Evolutionary conservation across 2,329 filamentous ascomycete genomes (phyloP).

Genomic region (Xylaria multiplex): DNA sequence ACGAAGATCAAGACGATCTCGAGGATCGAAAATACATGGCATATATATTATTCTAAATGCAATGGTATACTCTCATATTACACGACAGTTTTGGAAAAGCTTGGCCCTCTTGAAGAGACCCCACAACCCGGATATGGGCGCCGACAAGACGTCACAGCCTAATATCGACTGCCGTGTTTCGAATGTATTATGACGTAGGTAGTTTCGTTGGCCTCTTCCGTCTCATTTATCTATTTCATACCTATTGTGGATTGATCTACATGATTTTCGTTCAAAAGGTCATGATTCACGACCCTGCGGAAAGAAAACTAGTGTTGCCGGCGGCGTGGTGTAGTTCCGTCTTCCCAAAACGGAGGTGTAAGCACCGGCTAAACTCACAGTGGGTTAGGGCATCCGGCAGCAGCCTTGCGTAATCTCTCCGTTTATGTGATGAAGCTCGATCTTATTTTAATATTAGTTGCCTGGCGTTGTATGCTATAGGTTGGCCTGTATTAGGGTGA

Average conservation of each 20-base stretch:
- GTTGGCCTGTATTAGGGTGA: neutral
- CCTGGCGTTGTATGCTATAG: conserved; percentile 3
- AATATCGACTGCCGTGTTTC: conserved; percentile 14
- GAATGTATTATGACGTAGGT: conserved; percentile 27
- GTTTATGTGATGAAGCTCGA: neutral
- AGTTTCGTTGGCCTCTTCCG: neutral
- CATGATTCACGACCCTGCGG: conserved; percentile 11
- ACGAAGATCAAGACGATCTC: conserved; percentile 26
- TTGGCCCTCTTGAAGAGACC: conserved; percentile 18
- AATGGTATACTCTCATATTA: conserved; percentile 15
- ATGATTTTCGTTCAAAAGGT: neutral
- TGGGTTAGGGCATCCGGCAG: neutral
- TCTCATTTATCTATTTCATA: conserved; percentile 1
- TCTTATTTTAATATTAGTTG: conserved; percentile 2
- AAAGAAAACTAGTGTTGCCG: neutral
- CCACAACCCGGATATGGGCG: conserved; percentile 22
- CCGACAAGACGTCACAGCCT: conserved; percentile 15
- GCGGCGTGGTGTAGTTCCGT: conserved; percentile 32
- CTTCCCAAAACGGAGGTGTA: conserved; percentile 34
- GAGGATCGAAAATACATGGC: neutral
- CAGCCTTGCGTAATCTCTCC: conserved; percentile 9
- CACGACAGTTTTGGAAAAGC: conserved; percentile 19
- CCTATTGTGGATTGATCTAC: conserved; percentile 1
- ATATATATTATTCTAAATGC: conserved; percentile 23
- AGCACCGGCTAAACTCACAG: conserved; percentile 25